Evolutionary conservation across 1,284 basidiomycete genomes (phyloP).

Genomic region (Testicularia cyperi): DNA sequence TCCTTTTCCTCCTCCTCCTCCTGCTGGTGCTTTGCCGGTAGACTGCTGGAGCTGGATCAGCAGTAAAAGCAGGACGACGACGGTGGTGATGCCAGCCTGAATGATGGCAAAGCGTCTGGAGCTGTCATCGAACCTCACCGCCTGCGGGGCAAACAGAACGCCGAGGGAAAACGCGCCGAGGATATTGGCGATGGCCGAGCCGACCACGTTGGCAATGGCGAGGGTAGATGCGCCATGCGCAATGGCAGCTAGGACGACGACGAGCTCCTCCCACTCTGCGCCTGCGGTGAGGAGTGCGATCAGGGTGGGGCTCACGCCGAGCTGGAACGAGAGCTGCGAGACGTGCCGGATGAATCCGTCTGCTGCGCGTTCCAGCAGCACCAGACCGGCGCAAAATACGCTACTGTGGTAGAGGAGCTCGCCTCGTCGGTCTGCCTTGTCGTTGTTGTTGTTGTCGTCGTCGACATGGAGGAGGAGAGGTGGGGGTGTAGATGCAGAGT

Average conservation of each 20-base stretch:
- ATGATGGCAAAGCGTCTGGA: conserved; percentile 28
- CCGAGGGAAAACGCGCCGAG: conserved; percentile 38
- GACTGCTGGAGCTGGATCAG: conserved; percentile 25
- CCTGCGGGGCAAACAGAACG: conserved; percentile 18
- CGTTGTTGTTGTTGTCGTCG: too few relatives aligned
- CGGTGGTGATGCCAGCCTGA: conserved; percentile 20
- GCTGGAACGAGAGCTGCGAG: conserved; percentile 18
- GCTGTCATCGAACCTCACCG: conserved; percentile 23
- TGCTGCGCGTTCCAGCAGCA: conserved; percentile 22
- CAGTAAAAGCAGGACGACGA: conserved; percentile 17
- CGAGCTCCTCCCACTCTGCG: conserved; percentile 44
- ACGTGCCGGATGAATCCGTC: conserved; percentile 28
- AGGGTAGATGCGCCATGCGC: conserved; percentile 27
- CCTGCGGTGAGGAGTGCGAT: conserved; percentile 37
- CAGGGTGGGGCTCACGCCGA: conserved; percentile 23
- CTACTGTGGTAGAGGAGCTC: conserved; percentile 17
- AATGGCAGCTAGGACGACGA: conserved; percentile 27
- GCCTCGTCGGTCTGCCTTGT: too few relatives aligned
- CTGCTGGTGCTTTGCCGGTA: too few relatives aligned
- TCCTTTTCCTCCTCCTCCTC: too few relatives aligned
- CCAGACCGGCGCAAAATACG: conserved; percentile 21
- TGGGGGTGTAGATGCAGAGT: too few relatives aligned
- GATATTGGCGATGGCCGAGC: conserved; percentile 50
- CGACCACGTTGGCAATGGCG: conserved; percentile 49
- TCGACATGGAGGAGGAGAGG: too few relatives aligned